Evolutionary conservation across 2,329 filamentous ascomycete species (phyloP).

Genomic region (Sordariomycetes sp.): DNA sequence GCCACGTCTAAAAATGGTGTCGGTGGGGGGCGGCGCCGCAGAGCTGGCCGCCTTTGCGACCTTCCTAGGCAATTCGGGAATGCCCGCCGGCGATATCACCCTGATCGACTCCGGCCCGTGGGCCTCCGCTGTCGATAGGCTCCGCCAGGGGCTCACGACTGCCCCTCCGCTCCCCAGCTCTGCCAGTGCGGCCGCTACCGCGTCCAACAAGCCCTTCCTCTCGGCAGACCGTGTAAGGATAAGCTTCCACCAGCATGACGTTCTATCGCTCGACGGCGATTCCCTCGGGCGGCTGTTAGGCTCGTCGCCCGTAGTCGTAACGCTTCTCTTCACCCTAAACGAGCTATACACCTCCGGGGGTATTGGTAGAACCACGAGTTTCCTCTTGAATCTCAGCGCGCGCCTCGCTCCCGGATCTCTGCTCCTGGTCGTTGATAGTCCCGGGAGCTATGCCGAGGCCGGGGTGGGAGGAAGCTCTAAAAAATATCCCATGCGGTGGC

Average conservation of each 20-base stretch:
- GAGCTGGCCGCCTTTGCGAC: constrained; percentile 47
- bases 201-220: constrained; percentile 34
- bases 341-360: constrained; percentile 80
- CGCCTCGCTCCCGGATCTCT: constrained; percentile 47
- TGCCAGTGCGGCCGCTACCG: constrained; percentile 34
- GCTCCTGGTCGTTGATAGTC: constrained; percentile 82
- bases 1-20: constrained; percentile 26
- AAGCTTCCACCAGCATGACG: constrained; percentile 26
- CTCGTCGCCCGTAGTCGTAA: constrained; percentile 47
- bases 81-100: constrained; percentile 30
- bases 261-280: constrained; percentile 27
- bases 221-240: constrained; percentile 23
- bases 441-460: constrained; percentile 84
- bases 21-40: constrained; percentile 47
- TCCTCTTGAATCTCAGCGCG: constrained; percentile 61
- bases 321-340: constrained; percentile 88
- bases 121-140: constrained; percentile 47
- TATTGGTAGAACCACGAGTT: constrained; percentile 59
- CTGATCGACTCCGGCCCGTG: constrained; percentile 81
- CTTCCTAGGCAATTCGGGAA: constrained; percentile 20
- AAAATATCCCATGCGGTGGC: constrained; percentile 87
- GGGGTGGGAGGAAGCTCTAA: constrained; percentile 51
- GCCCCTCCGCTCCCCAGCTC: constrained; percentile 40
- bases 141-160: constrained; percentile 46
- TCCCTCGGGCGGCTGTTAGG: constrained; percentile 21